Evolutionary conservation across 208 protist genomes (phyloP).

Genomic region (Trypanosoma lewisi): DNA sequence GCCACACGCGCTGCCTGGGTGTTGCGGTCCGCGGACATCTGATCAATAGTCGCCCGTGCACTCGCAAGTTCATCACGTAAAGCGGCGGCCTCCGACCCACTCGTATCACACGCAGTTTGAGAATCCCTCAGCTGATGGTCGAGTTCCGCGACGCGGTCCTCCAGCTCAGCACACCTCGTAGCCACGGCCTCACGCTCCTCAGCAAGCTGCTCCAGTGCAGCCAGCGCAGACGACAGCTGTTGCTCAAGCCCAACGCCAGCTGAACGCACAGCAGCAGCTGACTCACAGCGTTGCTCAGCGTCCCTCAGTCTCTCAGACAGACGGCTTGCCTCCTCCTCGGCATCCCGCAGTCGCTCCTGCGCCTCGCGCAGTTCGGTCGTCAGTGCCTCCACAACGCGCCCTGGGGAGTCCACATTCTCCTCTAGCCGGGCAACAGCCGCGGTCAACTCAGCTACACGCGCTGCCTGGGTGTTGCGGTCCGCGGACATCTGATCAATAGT

Average conservation of each 20-base stretch:
- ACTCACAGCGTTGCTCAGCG: constrained; percentile 8
- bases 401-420: background rate
- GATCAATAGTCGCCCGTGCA: background rate
- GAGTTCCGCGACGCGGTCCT: no score
- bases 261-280: constrained; percentile 1
- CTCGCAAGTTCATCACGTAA: constrained; percentile 6
- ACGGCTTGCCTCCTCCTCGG: constrained; percentile 11
- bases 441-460: background rate
- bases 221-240: constrained; percentile 21
- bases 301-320: constrained; percentile 24
- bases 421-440: constrained; percentile 2
- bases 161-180: constrained; percentile 20
- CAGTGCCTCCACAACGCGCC: constrained; percentile 10
- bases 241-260: background rate
- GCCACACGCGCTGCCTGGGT: constrained; percentile 8
- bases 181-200: constrained; percentile 29
- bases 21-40: no score
- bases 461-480: constrained; percentile 9
- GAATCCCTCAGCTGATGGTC: constrained; percentile 16
- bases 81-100: background rate
- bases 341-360: constrained; percentile 18
- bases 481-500: constrained; percentile 7
- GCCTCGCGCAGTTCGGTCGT: constrained; percentile 14
- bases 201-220: constrained; percentile 26
- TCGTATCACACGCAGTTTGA: background rate